A percentile compares a stretch with the other conserved stretches of the same genome.
Evolutionary conservation across 1,139 yeast species (phyloP).

Genomic region (Yamadazyma pseudoaaseri): DNA sequence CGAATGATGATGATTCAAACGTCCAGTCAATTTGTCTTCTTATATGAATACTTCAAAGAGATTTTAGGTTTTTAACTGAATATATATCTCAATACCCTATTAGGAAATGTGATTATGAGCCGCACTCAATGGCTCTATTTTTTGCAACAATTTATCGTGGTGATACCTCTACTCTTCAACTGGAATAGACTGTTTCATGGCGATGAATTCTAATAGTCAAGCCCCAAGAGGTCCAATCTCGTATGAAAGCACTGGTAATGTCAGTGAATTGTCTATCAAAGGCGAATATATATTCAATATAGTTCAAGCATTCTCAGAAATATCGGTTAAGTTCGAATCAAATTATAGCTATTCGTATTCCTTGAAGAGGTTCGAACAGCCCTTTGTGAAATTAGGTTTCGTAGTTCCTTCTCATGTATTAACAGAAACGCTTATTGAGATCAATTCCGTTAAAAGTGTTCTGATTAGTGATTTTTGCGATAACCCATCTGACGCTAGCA

Average conservation of each 20-base stretch:
- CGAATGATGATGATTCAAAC: slow-evolving; percentile 73
- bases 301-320: slow-evolving; percentile 2
- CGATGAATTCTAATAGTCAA: too few species aligned
- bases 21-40: slow-evolving; percentile 50
- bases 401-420: slow-evolving; percentile 1
- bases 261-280: neutral
- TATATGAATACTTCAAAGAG: slow-evolving; percentile 28
- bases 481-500: neutral
- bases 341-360: neutral
- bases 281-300: slow-evolving; percentile 4
- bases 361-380: slow-evolving; percentile 1
- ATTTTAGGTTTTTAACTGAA: neutral
- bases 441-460: slow-evolving; percentile 1
- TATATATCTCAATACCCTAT: neutral
- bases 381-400: neutral
- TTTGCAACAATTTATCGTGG: slow-evolving; percentile 3
- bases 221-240: too few species aligned
- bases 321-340: slow-evolving; percentile 1
- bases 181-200: too few species aligned
- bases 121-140: neutral
- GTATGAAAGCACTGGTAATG: too few species aligned
- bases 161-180: too few species aligned
- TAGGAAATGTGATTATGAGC: neutral
- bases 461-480: neutral
- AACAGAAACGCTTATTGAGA: slow-evolving; percentile 1